Evolutionary conservation across 768 basidiomycete species (phyloP).

Genomic region (Macrocybe gigantea): DNA sequence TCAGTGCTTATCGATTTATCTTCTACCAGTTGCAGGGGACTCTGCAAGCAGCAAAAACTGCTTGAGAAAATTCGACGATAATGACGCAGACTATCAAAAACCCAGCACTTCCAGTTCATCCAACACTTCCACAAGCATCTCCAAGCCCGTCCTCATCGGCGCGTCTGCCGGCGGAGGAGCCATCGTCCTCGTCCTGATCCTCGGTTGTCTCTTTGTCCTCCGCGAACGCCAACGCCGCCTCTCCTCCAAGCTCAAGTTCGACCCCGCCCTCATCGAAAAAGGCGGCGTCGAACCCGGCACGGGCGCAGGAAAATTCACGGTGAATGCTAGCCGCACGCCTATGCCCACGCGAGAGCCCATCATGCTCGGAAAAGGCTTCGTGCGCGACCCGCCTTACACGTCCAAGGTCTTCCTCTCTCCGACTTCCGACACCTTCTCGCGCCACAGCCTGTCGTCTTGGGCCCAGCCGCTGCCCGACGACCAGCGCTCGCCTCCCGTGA

Average conservation of each 20-base stretch:
- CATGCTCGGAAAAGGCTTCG: background rate
- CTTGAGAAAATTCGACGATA: background rate
- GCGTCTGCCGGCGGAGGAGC: conserved; percentile 34
- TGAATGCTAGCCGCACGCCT: background rate
- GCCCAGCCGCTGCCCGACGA: conserved; percentile 22
- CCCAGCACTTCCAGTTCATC: background rate
- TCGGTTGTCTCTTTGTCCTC: conserved; percentile 37
- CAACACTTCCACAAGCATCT: conserved; percentile 12
- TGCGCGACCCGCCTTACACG: conserved; percentile 29
- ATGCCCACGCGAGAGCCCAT: background rate
- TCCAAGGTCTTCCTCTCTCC: conserved; percentile 22
- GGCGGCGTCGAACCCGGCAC: background rate
- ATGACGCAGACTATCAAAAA: background rate
- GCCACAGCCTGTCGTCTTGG: conserved; percentile 29
- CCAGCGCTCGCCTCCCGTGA: conserved; percentile 10
- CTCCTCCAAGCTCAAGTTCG: conserved; percentile 11
- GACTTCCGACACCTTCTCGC: conserved; percentile 13
- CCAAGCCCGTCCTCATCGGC: conserved; percentile 41
- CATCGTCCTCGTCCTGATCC: conserved; percentile 32
- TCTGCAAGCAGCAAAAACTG: conserved; percentile 17
- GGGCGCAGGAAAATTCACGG: background rate
- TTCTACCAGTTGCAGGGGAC: conserved; percentile 25
- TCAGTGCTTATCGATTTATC: background rate
- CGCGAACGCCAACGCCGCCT: conserved; percentile 31
- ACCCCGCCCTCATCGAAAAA: conserved; percentile 19